phyloP scores from a whole-genome alignment of 345 rosid species.

The Pistacia atlantica region DNA sequence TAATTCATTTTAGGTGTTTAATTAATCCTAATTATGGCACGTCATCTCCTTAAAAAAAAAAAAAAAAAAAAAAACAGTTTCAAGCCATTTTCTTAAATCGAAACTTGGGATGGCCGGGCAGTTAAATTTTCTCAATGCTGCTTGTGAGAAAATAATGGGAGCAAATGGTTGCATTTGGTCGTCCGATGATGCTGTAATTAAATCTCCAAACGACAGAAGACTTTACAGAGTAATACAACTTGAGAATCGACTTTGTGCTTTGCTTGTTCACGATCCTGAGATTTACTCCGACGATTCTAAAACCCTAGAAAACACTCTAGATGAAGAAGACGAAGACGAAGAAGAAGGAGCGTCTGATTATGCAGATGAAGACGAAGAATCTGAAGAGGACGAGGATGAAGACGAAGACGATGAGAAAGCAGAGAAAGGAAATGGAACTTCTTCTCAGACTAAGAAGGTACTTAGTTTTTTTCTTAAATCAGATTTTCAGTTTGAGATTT shows the following conservation, averaged over 20 bases:
- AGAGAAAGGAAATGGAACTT: slow-evolving; percentile 29
- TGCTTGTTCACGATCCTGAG: slow-evolving; percentile 96
- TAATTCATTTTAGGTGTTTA: no score
- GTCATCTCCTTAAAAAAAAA: no score
- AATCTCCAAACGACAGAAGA: slow-evolving; percentile 81
- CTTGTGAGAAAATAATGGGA: slow-evolving; percentile 39
- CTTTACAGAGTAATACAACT: slow-evolving; percentile 72
- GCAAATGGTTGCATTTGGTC: slow-evolving; percentile 32
- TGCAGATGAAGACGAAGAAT: slow-evolving; percentile 27
- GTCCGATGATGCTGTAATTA: slow-evolving; percentile 65
- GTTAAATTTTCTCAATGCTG: neutral
- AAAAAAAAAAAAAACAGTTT: no score
- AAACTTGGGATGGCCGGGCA: no score
- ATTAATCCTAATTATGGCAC: no score
- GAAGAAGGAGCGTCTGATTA: slow-evolving; percentile 38
- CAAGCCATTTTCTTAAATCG: no score
- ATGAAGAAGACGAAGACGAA: slow-evolving; percentile 15
- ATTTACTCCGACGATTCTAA: slow-evolving; percentile 50
- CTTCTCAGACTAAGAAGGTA: slow-evolving; percentile 81
- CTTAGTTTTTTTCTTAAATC: neutral
- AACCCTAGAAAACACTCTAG: slow-evolving; percentile 8
- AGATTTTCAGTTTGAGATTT: neutral
- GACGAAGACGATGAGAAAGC: slow-evolving; percentile 21
- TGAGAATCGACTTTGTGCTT: slow-evolving; percentile 74
- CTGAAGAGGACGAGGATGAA: slow-evolving; percentile 28